These are phyloP conservation scores for Tetrahymena elliotti DNA, from an alignment of 73 alveolate species.

Conservation along the genomic window DNA sequence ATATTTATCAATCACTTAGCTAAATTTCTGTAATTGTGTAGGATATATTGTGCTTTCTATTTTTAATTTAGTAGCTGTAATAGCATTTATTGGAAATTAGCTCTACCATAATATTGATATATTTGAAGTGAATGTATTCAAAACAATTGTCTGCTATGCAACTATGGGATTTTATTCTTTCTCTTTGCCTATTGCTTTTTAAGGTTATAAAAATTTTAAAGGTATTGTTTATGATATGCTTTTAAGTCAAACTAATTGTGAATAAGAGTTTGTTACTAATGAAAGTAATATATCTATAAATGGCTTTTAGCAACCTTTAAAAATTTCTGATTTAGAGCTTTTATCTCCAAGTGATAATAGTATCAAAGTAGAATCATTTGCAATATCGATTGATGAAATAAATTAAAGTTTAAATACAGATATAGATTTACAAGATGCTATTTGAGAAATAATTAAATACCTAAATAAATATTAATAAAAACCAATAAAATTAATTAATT, in stretches of 20 bases:
- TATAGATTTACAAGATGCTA: background rate
- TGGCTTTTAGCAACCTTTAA: background rate
- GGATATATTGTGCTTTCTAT: background rate
- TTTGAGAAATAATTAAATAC: background rate
- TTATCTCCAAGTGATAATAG: background rate
- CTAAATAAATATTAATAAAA: background rate
- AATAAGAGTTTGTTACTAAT: background rate
- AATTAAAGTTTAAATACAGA: background rate
- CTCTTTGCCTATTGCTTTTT: background rate
- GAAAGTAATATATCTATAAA: background rate
- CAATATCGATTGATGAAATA: background rate
- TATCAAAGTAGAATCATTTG: background rate
- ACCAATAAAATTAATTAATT: background rate
- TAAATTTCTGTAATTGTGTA: background rate
- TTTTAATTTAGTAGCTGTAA: background rate
- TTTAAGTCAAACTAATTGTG: background rate
- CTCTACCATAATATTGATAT: background rate
- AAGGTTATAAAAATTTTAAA: background rate
- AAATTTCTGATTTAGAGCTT: background rate
- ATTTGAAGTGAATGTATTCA: background rate
- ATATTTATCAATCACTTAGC: background rate
- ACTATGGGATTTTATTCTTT: background rate
- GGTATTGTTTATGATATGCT: background rate
- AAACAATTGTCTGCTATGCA: background rate
- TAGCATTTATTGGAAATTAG: background rate